Conservation (phyloP, 768 basidiomycete species). For the Cytidiella melzeri region DNA sequence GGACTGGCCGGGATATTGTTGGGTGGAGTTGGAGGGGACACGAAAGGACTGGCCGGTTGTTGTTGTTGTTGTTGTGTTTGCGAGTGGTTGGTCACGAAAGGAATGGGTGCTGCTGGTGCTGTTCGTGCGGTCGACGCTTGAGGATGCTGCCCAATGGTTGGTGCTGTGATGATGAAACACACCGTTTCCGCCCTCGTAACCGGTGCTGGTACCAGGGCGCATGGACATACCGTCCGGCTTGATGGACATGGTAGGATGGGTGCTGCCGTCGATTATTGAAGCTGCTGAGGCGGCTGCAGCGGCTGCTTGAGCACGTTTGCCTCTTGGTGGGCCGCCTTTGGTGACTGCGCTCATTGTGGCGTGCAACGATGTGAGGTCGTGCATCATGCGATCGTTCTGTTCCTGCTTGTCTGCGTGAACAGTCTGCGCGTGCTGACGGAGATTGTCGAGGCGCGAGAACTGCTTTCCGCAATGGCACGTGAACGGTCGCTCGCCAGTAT, state of each 20-base stretch:
- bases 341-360: constrained; percentile 65
- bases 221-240: constrained; percentile 42
- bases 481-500: constrained; percentile 96
- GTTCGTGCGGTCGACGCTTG: constrained; percentile 29
- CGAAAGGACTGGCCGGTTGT: constrained; percentile 72
- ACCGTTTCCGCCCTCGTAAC: constrained; percentile 50
- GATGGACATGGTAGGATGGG: constrained; percentile 19
- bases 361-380: constrained; percentile 78
- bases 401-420: constrained; percentile 94
- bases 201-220: constrained; percentile 69
- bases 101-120: constrained; percentile 44
- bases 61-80: constrained; percentile 12
- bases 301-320: constrained; percentile 32
- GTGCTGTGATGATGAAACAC: constrained; percentile 22
- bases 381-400: constrained; percentile 88
- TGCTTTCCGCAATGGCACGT: constrained; percentile 93
- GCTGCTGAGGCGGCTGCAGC: constrained; percentile 16
- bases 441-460: constrained; percentile 93
- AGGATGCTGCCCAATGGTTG: constrained; percentile 16
- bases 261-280: constrained; percentile 14
- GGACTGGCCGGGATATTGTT: too few relatives aligned
- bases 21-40: constrained; percentile 46
- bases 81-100: constrained; percentile 52
- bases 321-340: constrained; percentile 33
- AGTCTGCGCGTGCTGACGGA: constrained; percentile 95